Base-by-base conservation (phyloP, 441 rosid species). In the Omphalea diandra region DNA sequence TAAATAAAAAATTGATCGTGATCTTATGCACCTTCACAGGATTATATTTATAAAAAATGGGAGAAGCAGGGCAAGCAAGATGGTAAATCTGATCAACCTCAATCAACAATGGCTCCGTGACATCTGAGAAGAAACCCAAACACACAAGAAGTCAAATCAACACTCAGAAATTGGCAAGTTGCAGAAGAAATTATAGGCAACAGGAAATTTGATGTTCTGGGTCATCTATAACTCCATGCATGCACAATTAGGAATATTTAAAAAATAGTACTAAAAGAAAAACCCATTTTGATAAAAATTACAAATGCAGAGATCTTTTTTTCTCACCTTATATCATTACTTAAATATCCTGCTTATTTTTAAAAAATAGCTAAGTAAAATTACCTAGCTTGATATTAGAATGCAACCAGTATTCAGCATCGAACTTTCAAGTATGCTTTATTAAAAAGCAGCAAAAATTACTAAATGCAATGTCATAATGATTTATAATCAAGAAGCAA, bases 41-140 rank as follows among this genome's bases (percentile, higher is more conserved):
- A 73, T 91, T 94, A 81, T 91, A 73, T 69, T 94, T 91, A 71
- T 94, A 94, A 86, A 94, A 94, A 38, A 94, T 94, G 47, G 98
- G 98, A 75, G 98, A 94, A 76, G 97, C 97, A 59, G 97, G 98
- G 73, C 97, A 91, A 49, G 98, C 97, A 74, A 94, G 88, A 83
- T 94, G 98, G 84, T 94, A 94, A 70, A 94, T 94, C 78, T 77
- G 90, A 80, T 94, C 97, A 49, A 94, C 97, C 78, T 94, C 98
- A 8, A 94, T 66, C 72, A 94, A 73, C 80, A 94, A 69, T 72
- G 97, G 84, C 73, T 90, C 97, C 0, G 98, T 94, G 72, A 91
- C 96, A 82, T 94, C 97, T 91, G 72, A 52, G 58, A 63, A 44
- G 60, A 50, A 57, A 61, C 2, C 73, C 64, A 54, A 38, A 41